Conservation (phyloP, 2,329 filamentous ascomycete genomes). For the Calonectria leucothoes region DNA sequence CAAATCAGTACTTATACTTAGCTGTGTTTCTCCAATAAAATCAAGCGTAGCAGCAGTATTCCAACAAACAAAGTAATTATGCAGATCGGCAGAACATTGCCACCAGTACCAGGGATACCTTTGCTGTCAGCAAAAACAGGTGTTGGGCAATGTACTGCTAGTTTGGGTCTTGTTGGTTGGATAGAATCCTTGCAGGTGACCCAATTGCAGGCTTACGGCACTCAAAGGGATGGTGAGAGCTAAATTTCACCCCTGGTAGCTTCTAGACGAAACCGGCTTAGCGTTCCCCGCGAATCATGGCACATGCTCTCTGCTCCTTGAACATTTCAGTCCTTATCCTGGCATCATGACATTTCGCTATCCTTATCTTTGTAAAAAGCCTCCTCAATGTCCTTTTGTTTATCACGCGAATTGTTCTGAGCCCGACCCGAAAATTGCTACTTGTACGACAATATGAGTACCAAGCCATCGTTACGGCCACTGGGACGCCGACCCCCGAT, state of each 20-base stretch:
- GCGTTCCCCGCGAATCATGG: slow-evolving; percentile 5
- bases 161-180: no score
- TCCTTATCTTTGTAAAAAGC: not conserved
- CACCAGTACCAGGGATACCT: no score
- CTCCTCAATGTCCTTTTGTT: not conserved
- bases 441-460: not conserved
- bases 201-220: no score
- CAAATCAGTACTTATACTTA: no score
- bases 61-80: no score
- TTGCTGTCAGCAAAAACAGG: no score
- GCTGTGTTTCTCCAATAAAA: no score
- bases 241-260: not conserved
- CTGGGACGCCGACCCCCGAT: slow-evolving; percentile 5
- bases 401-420: not conserved
- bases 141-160: no score
- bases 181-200: no score
- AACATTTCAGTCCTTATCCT: not conserved
- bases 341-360: not conserved
- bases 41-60: no score
- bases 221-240: not conserved
- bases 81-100: no score
- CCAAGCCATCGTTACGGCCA: not conserved
- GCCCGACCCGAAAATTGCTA: no score
- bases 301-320: not conserved
- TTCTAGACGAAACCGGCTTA: not conserved